Evolutionary conservation across 345 rosid species (phyloP).

Genomic region (Pistacia integerrima): DNA sequence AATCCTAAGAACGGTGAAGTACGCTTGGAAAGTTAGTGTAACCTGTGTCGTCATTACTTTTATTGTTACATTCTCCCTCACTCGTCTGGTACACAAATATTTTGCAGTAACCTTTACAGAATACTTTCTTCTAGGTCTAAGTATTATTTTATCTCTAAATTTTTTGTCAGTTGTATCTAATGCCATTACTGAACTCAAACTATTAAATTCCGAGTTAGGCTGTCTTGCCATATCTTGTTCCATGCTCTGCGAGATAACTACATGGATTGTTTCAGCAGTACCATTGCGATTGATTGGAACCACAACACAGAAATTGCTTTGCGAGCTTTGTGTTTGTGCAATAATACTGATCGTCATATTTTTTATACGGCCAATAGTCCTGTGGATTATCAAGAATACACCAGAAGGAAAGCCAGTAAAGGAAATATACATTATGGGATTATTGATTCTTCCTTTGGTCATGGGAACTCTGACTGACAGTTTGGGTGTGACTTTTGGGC

Average conservation of each 20-base stretch:
- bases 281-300: no score
- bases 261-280: background rate
- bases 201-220: slow-evolving; percentile 36
- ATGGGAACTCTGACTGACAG: slow-evolving; percentile 12
- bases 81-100: no score
- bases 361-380: slow-evolving; percentile 13
- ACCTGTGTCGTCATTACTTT: slow-evolving; percentile 10
- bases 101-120: background rate
- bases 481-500: background rate
- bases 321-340: slow-evolving; percentile 16
- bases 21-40: slow-evolving; percentile 15
- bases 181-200: slow-evolving; percentile 30
- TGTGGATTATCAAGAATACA: slow-evolving; percentile 12
- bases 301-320: background rate
- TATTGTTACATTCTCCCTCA: background rate
- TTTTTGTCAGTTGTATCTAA: slow-evolving; percentile 23
- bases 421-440: background rate
- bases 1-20: slow-evolving; percentile 7
- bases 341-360: background rate
- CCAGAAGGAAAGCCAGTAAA: slow-evolving; percentile 31
- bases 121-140: background rate
- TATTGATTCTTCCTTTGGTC: slow-evolving; percentile 13
- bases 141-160: background rate
- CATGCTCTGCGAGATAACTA: slow-evolving; percentile 4
- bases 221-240: slow-evolving; percentile 28